Conservation (phyloP, 2,329 filamentous ascomycete species). For the Trichophyton simii region DNA sequence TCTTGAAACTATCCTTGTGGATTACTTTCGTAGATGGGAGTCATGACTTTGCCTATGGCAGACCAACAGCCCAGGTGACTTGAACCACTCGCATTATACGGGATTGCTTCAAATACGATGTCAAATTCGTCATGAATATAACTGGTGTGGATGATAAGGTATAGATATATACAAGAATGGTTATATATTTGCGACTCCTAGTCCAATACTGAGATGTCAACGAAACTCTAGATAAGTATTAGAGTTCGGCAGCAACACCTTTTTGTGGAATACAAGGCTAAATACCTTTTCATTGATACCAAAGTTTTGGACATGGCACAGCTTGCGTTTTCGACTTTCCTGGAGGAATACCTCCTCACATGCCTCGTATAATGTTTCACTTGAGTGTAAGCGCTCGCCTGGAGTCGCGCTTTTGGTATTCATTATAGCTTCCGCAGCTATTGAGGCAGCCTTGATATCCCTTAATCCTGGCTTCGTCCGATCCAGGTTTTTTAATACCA, state of each 20-base stretch:
- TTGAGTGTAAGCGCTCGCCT: too few relatives aligned
- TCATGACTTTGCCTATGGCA: slow-evolving; percentile 11
- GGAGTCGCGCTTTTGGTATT: too few relatives aligned
- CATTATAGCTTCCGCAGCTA: too few relatives aligned
- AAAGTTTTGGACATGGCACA: slow-evolving; percentile 38
- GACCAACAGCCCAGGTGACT: slow-evolving; percentile 36
- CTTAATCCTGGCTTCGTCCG: too few relatives aligned
- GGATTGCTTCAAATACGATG: slow-evolving; percentile 70
- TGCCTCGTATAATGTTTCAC: too few relatives aligned
- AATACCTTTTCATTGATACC: slow-evolving; percentile 33
- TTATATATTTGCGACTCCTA: not conserved
- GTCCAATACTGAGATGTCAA: not conserved
- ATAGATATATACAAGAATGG: slow-evolving; percentile 11
- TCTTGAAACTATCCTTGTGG: too few relatives aligned
- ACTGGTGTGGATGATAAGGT: slow-evolving; percentile 72
- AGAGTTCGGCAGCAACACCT: slow-evolving; percentile 64
- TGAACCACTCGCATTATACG: slow-evolving; percentile 55
- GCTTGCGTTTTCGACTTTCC: slow-evolving; percentile 43
- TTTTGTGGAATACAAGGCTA: slow-evolving; percentile 53
- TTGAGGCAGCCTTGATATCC: too few relatives aligned
- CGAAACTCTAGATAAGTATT: slow-evolving; percentile 43
- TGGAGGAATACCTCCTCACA: slow-evolving; percentile 16
- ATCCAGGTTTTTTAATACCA: too few relatives aligned
- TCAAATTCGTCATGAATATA: slow-evolving; percentile 87
- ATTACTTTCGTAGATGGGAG: too few relatives aligned